Conservation (phyloP, 257 asterid genomes). For the Nicotiana benthamiana region DNA sequence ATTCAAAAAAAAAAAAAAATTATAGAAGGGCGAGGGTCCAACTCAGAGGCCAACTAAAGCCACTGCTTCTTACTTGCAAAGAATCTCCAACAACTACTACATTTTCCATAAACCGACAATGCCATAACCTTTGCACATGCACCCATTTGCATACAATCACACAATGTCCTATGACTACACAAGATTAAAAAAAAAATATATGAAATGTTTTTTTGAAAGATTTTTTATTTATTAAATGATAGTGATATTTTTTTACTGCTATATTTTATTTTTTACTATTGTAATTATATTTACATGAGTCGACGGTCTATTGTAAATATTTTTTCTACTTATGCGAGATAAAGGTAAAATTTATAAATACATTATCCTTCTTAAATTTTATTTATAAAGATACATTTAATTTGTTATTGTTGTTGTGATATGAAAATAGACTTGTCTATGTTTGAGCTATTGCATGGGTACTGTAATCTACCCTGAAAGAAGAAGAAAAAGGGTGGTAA, state of each 20-base stretch:
- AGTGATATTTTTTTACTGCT: neutral
- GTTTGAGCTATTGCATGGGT: too few relatives aligned
- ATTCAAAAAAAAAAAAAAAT: neutral
- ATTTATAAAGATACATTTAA: too few relatives aligned
- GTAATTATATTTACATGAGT: too few relatives aligned
- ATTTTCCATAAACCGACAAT: neutral
- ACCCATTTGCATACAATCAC: neutral
- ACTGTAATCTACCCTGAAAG: too few relatives aligned
- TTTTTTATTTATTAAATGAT: neutral
- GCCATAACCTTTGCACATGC: slow-evolving; percentile 3
- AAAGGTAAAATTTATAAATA: too few relatives aligned
- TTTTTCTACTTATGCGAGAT: too few relatives aligned
- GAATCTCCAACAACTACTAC: slow-evolving; percentile 1
- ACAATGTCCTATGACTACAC: neutral
- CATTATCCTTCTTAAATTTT: too few relatives aligned
- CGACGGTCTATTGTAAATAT: too few relatives aligned
- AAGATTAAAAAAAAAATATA: neutral
- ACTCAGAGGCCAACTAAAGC: neutral
- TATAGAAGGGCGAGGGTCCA: neutral
- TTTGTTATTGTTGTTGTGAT: too few relatives aligned
- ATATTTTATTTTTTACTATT: neutral
- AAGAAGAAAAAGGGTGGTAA: too few relatives aligned
- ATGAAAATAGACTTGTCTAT: too few relatives aligned
- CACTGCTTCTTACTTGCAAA: neutral
- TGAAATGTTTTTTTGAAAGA: neutral